Percentiles rank a stretch among this genome's conserved stretches.
Conservation (phyloP, 2,329 filamentous ascomycete genomes). For the Daldinia sp. region DNA sequence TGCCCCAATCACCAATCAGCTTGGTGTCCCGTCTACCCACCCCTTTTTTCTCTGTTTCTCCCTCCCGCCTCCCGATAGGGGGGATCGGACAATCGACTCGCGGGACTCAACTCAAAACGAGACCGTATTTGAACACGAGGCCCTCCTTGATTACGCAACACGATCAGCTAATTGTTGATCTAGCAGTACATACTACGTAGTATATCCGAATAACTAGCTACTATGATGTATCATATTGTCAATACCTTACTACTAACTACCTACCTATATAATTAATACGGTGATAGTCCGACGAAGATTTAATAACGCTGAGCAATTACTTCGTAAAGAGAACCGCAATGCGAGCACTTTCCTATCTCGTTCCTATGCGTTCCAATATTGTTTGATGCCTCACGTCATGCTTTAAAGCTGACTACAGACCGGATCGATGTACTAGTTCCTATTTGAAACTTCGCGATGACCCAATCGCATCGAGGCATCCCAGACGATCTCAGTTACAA, state of each 20-base stretch:
- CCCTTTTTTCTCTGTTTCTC: slow-evolving; percentile 15
- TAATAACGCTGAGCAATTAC: slow-evolving; percentile 18
- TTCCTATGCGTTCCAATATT: slow-evolving; percentile 15
- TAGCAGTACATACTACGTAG: neutral
- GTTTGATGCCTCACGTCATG: slow-evolving; percentile 36
- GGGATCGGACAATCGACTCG: slow-evolving; percentile 25
- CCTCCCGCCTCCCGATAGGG: slow-evolving; percentile 22
- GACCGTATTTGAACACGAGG: slow-evolving; percentile 38
- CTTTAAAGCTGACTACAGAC: slow-evolving; percentile 37
- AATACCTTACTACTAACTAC: neutral
- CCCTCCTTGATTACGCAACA: slow-evolving; percentile 34
- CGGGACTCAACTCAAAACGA: slow-evolving; percentile 17
- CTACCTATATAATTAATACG: too few species aligned
- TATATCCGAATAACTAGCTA: neutral
- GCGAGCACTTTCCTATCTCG: slow-evolving; percentile 21
- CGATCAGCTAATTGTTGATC: slow-evolving; percentile 1
- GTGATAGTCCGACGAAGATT: slow-evolving; percentile 12
- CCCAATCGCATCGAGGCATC: slow-evolving; percentile 28
- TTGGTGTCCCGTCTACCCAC: slow-evolving; percentile 27
- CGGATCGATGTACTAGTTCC: neutral
- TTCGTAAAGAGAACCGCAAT: slow-evolving; percentile 8
- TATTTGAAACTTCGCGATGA: slow-evolving; percentile 15
- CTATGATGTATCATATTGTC: neutral
- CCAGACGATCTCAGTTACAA: neutral
- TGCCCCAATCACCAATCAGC: slow-evolving; percentile 31